phyloP scores from a whole-genome alignment of 805 yeast genomes.

The Metschnikowia cerradonensis region DNA sequence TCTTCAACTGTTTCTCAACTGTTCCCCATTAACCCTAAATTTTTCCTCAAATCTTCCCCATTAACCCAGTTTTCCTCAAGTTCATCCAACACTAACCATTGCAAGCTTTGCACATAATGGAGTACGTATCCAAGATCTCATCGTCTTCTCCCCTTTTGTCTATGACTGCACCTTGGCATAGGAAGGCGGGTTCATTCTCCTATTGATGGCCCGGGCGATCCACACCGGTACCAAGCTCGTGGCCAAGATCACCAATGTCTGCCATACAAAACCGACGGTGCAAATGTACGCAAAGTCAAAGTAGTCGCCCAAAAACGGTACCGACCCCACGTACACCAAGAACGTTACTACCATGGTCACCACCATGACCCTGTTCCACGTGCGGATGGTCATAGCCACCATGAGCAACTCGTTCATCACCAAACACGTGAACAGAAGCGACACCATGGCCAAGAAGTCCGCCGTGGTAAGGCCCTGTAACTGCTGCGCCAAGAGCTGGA shows the following conservation, averaged over 20 bases:
- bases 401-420: slow-evolving; percentile 82
- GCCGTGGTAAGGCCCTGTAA: slow-evolving; percentile 58
- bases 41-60: too few relatives aligned
- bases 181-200: slow-evolving; percentile 85
- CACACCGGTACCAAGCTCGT: slow-evolving; percentile 85
- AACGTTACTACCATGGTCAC: slow-evolving; percentile 69
- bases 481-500: slow-evolving; percentile 77
- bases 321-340: slow-evolving; percentile 59
- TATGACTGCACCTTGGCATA: slow-evolving; percentile 84
- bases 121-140: too few relatives aligned
- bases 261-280: slow-evolving; percentile 64
- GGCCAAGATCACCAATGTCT: slow-evolving; percentile 55
- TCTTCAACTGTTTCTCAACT: too few relatives aligned
- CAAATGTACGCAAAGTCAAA: slow-evolving; percentile 66
- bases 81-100: too few relatives aligned
- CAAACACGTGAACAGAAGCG: slow-evolving; percentile 75
- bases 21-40: too few relatives aligned
- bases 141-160: too few relatives aligned
- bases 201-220: slow-evolving; percentile 70
- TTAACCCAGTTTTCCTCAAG: too few relatives aligned
- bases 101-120: too few relatives aligned
- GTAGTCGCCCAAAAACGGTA: slow-evolving; percentile 86
- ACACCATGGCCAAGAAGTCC: slow-evolving; percentile 72
- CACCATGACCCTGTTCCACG: slow-evolving; percentile 84
- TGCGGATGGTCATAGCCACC: slow-evolving; percentile 89